A percentile compares a stretch with the other conserved stretches of the same genome.
Evolutionary conservation across 257 asterid genomes (phyloP).

Genomic region (Nicotiana tomentosiformis): DNA sequence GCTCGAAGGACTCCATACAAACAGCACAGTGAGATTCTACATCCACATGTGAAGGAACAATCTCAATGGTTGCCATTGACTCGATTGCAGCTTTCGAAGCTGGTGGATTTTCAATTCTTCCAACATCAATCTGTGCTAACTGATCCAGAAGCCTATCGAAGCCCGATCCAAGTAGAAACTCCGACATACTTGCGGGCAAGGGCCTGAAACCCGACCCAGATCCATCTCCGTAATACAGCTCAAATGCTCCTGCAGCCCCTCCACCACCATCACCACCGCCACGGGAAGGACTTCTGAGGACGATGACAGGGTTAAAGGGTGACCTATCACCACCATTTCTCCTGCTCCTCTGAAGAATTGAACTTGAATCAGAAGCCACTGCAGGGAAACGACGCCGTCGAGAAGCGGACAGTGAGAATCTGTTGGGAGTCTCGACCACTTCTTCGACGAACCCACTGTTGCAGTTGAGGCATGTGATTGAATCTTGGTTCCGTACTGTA

Average conservation of each 20-base stretch:
- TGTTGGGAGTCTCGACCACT: slow-evolving; percentile 35
- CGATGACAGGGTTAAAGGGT: slow-evolving; percentile 83
- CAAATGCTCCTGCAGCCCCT: slow-evolving; percentile 43
- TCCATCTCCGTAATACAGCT: slow-evolving; percentile 79
- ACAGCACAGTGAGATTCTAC: slow-evolving; percentile 71
- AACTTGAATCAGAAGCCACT: slow-evolving; percentile 31
- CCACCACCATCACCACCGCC: slow-evolving; percentile 29
- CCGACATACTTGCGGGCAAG: slow-evolving; percentile 66
- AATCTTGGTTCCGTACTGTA: slow-evolving; percentile 45
- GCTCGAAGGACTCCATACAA: slow-evolving; percentile 71
- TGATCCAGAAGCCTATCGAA: slow-evolving; percentile 74
- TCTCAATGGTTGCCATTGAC: slow-evolving; percentile 60
- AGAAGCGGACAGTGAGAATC: slow-evolving; percentile 49
- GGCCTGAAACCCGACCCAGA: slow-evolving; percentile 78
- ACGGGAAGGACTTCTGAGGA: slow-evolving; percentile 36
- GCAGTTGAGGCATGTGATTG: slow-evolving; percentile 67
- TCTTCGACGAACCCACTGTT: slow-evolving; percentile 64
- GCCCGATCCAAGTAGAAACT: slow-evolving; percentile 78
- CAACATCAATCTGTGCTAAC: slow-evolving; percentile 59
- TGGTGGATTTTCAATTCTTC: slow-evolving; percentile 64
- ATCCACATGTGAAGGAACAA: slow-evolving; percentile 26
- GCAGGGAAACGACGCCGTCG: slow-evolving; percentile 54
- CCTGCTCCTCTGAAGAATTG: slow-evolving; percentile 54
- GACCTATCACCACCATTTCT: slow-evolving; percentile 68
- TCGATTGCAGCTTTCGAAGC: slow-evolving; percentile 82